Base-by-base conservation (phyloP, 305 asterid genomes). In the Rubia occidens region DNA sequence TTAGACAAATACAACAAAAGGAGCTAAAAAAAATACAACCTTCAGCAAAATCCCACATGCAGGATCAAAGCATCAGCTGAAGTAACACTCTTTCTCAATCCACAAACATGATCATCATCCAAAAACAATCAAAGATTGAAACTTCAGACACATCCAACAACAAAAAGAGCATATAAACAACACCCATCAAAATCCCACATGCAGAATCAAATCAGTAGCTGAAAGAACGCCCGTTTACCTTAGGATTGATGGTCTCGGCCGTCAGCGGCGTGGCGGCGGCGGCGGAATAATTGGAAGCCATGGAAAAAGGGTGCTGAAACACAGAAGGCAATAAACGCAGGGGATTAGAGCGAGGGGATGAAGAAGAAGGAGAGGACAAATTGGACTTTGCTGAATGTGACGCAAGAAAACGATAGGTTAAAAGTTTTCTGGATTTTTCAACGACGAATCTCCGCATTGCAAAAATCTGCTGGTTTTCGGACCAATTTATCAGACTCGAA, bases 371-470 rank as follows among this genome's bases (percentile, higher is more conserved):
- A 18, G 76, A 20, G 59, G 72, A 29, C 51, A 56, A 13, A 37
- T 65, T 26, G 20, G 84, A 40, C 15, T 51, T 51, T 15, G 56
- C 56, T 9, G 44, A 40, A 40, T 14, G 70, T 29, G 73, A 73
- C 32, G 40, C 69, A 68, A 9, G 43, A 58, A 66, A 3, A 55
- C 63, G 3, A 13, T 63, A 11, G 7, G 78, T 61, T 53, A 69
- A 49, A 20, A 81, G 74, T 53, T 60, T 51, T 51, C 77, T 77
- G 67, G 88, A 72, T 64, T 78, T 80, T 47, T 81, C 85, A n/a
- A 83, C 88, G 77, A 75, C 93, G 67, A 83, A 83, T 83, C 85
- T 84, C 87, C 93, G 88, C 97, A 91, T 88, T 44, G 40, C 70
- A 49, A 65, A 14, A 29, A 11, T 5, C 20, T 8, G 47, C 29